Percentiles rank a stretch among this genome's conserved stretches.
These are phyloP conservation scores for Dipteronia dyeriana DNA, from an alignment of 345 rosid genomes.

Conservation along the genomic window DNA sequence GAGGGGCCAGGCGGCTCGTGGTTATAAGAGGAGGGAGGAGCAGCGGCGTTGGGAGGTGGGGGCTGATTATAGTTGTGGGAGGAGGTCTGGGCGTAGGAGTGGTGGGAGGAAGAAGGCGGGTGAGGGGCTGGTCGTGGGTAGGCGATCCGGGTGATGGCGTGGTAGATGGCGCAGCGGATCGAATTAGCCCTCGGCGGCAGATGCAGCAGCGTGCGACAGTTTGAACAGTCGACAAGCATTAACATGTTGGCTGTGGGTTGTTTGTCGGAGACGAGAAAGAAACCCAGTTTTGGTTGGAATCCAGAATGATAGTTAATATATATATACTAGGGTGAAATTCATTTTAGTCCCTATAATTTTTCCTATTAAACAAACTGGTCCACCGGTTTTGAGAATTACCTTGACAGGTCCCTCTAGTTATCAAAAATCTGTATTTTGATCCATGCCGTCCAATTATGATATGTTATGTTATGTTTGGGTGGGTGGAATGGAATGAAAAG, in stretches of 20 bases:
- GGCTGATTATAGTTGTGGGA: slow-evolving; percentile 16
- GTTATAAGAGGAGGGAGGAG: slow-evolving; percentile 43
- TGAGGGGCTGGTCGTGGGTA: slow-evolving; percentile 34
- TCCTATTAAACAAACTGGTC: no score
- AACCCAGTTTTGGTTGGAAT: not conserved
- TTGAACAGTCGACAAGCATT: slow-evolving; percentile 68
- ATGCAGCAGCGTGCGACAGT: slow-evolving; percentile 64
- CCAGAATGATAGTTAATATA: no score
- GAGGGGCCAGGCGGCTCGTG: slow-evolving; percentile 60
- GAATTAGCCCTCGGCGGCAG: slow-evolving; percentile 65
- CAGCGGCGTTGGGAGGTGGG: slow-evolving; percentile 22
- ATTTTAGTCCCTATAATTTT: no score
- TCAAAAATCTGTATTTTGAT: no score
- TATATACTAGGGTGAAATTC: no score
- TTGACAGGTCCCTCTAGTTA: no score
- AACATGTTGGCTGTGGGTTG: slow-evolving; percentile 24
- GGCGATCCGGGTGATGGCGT: slow-evolving; percentile 44
- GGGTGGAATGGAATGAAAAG: no score
- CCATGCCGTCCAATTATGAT: no score
- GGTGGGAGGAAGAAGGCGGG: slow-evolving; percentile 1
- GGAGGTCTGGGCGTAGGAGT: not conserved
- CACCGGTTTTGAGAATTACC: no score
- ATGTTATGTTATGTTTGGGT: no score
- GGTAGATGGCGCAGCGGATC: slow-evolving; percentile 80
- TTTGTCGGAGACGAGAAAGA: not conserved